phyloP scores from a whole-genome alignment of 306 rosid species.

The Calophaca sinica region DNA sequence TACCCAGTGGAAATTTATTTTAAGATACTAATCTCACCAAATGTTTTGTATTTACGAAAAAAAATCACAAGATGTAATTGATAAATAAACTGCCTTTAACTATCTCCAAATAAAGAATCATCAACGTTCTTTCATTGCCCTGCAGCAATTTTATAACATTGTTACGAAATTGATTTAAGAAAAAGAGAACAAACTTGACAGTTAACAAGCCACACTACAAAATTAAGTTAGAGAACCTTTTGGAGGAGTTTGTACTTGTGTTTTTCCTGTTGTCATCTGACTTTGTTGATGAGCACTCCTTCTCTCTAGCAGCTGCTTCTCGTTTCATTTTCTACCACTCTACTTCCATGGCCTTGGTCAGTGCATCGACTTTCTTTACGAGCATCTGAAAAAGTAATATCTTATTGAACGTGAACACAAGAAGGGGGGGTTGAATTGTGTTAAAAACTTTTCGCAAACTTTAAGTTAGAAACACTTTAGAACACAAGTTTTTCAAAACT shows the following conservation, averaged over 20 bases:
- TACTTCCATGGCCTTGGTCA: conserved; percentile 77
- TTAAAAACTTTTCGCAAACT: too few species aligned
- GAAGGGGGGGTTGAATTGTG: too few species aligned
- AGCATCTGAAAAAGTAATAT: conserved; percentile 67
- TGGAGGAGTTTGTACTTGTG: conserved; percentile 56
- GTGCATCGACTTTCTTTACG: conserved; percentile 74
- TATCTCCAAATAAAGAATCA: conserved; percentile 40
- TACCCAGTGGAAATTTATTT: conserved; percentile 45
- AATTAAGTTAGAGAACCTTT: conserved; percentile 54
- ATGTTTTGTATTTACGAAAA: conserved; percentile 52
- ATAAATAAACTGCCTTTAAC: conserved; percentile 39
- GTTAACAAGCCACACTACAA: conserved; percentile 1
- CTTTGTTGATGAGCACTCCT: conserved; percentile 63
- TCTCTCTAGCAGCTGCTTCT: conserved; percentile 79
- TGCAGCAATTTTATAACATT: conserved; percentile 52
- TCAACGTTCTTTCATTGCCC: conserved; percentile 53
- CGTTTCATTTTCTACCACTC: conserved; percentile 81
- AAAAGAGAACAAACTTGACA: conserved; percentile 14
- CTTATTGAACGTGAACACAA: too few species aligned
- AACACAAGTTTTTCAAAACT: too few species aligned
- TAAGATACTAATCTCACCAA: conserved; percentile 43
- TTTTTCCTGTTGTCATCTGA: conserved; percentile 56
- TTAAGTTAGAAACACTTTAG: too few species aligned
- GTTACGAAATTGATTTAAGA: conserved; percentile 7
- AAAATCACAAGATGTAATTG: conserved; percentile 42